Evolutionary conservation across 2,329 filamentous ascomycete species (phyloP), one percentile per base, ranked within the genome.

Genomic region (Stagonosporopsis chrysanthemi): DNA sequence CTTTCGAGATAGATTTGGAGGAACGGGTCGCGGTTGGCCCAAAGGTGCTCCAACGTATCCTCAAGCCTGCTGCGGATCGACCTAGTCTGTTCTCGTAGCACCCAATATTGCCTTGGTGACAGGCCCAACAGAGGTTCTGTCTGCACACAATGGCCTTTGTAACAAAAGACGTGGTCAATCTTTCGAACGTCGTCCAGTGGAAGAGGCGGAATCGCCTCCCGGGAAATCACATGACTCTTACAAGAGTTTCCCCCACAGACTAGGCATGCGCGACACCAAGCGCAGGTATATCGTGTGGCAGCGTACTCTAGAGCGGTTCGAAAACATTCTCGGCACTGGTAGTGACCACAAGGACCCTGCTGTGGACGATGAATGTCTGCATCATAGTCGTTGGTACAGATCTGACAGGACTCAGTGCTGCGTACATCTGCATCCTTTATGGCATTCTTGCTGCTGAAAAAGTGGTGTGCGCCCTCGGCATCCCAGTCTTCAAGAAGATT

Each of bases 361-460:
- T 52, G 48, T 14, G 43, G 48, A 9, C 17, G 8, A 26, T 48
- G 44, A 3, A 14, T 1, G 11, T 19, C 29, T 8, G 28, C 17
- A 12, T 57, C 39, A 22, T 39, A 57, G 29, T 48, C 39, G 17
- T 48, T 52, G 11, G 48, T 22, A 26, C 54, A 57, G 42, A 52
- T 52, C 19, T 12, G 14, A 46, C 39, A 53, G 3, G 43, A 36
- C 15, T 35, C 44, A 45, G 28, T 40, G 7, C 35, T 1, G 7
- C 15, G 17, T 9, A 12, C 24, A 1, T 29, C 19, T 12, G n/a
- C 49, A 19, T 33, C 44, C 17, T 41, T 23, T 15, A 58, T 48
- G 26, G 26, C 15, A 17, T 43, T n/a, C 2, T 44, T 39, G 7
- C 33, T 39, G 17, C 31, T 40, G 28, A 62, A 60, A 23, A 57